A percentile compares a stretch with the other conserved stretches of the same genome.
phyloP scores from a whole-genome alignment of 2,329 filamentous ascomycete species.

The Onygenales sp. region DNA sequence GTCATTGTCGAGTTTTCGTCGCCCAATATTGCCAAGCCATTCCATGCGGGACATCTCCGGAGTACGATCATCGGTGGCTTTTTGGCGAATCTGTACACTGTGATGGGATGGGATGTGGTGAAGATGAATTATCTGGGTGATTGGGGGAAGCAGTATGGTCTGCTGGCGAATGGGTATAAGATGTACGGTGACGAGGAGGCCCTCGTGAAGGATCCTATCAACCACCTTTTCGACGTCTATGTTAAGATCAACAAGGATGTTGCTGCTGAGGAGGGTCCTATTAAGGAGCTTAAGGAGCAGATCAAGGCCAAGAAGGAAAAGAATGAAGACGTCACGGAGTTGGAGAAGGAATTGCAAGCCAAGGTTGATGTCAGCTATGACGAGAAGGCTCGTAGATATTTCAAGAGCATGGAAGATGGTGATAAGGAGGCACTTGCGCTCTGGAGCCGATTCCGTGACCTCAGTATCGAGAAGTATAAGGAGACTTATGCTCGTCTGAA shows the following conservation, averaged over 20 bases:
- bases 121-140: constrained; percentile 60
- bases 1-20: constrained; percentile 58
- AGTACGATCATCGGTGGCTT: constrained; percentile 61
- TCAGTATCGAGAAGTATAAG: constrained; percentile 56
- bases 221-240: constrained; percentile 57
- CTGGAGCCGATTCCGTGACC: constrained; percentile 55
- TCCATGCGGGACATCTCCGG: constrained; percentile 56
- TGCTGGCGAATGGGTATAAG: constrained; percentile 54
- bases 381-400: constrained; percentile 53
- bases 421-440: constrained; percentile 49
- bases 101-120: constrained; percentile 53
- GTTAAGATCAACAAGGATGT: constrained; percentile 54
- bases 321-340: constrained; percentile 37
- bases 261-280: constrained; percentile 45
- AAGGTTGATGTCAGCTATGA: constrained; percentile 46
- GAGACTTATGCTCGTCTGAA: constrained; percentile 55
- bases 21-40: constrained; percentile 59
- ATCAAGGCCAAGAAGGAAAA: constrained; percentile 40
- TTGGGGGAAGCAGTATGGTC: constrained; percentile 60
- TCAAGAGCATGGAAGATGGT: constrained; percentile 59
- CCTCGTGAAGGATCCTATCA: constrained; percentile 52
- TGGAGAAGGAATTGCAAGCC: constrained; percentile 41
- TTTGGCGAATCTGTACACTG: constrained; percentile 51
- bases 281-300: constrained; percentile 45
- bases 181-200: constrained; percentile 53